Base-by-base conservation (phyloP, 2,329 filamentous ascomycete species). In the Fusarium sp. region DNA sequence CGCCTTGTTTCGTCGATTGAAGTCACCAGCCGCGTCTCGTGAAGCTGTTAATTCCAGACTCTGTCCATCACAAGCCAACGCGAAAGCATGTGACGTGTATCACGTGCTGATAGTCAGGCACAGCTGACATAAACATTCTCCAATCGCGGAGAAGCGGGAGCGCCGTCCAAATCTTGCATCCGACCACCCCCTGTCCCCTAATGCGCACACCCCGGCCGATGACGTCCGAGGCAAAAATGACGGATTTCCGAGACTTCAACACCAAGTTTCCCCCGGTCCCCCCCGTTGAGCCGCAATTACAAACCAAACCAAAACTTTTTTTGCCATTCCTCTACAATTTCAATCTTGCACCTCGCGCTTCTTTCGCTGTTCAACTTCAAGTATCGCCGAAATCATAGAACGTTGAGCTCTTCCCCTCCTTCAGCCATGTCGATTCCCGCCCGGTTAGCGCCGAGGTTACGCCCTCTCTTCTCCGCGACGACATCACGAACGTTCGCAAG, bases 141-240 rank as follows among this genome's bases (percentile, higher is more conserved):
- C 42, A 68, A 65, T 68, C 54, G 27, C 58, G 64, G 58, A 56
- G 29, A 54, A 40, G 27, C 52, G 22, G 68, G 35, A 50, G 58
- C 38, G 45, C 27, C 35, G 27, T 45, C 10, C 16, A 61, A 33
- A 27, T 35, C 27, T 61, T 36, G 20, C 35, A 38, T 47, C 25
- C 33, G 20, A 38, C 22, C 50, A 58, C 61, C 69, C 68, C 42
- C 6, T 52, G 5, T 9, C 8, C 5, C 7, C 47, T 20, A 9
- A 62, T 62, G 35, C 54, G 36, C 8, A 29, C 38, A 61, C 60
- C 74, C 69, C 66, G 52, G 68, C 79, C 79, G 79, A 81, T 81
- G 80, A 81, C 80, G 80, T 81, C 78, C 77, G 79, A 75, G 76
- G 78, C 74, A 74, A 74, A 74, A 77, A 62, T 65, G 45, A 71